Evolutionary conservation across 2,329 filamentous ascomycete species (phyloP).

Genomic region (Drechslerella dactyloides): DNA sequence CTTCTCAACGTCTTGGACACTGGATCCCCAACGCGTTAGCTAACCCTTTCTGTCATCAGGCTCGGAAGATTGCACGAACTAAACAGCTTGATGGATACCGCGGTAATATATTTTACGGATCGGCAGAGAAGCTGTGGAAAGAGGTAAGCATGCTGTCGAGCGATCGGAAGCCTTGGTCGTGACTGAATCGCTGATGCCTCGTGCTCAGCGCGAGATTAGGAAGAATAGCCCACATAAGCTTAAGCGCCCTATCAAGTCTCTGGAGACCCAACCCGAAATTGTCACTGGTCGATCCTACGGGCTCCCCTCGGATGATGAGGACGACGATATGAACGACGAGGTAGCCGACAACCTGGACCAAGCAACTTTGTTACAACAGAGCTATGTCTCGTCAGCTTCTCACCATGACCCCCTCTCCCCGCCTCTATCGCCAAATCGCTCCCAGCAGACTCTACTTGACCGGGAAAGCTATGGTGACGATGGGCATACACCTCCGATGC

Average conservation of each 20-base stretch:
- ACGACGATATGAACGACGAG: conserved; percentile 21
- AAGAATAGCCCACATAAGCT: neutral
- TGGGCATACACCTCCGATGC: conserved; percentile 26
- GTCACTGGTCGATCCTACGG: conserved; percentile 46
- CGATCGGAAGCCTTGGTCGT: neutral
- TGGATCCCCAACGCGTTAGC: too few relatives aligned
- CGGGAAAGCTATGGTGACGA: neutral
- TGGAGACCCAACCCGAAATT: conserved; percentile 8
- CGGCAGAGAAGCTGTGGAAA: conserved; percentile 42
- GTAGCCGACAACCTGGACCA: neutral
- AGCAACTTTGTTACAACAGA: conserved; percentile 17
- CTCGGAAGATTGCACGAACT: conserved; percentile 31
- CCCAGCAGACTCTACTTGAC: neutral
- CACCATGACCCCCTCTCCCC: conserved; percentile 40
- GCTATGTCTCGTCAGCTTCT: conserved; percentile 14
- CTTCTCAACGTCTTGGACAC: neutral
- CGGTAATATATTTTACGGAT: conserved; percentile 47
- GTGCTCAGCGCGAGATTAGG: conserved; percentile 3
- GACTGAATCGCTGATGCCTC: neutral
- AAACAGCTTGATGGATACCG: conserved; percentile 42
- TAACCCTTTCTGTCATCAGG: conserved; percentile 9
- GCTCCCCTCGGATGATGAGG: conserved; percentile 44
- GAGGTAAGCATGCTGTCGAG: conserved; percentile 11
- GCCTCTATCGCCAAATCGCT: conserved; percentile 21
- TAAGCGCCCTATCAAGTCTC: conserved; percentile 3